These are phyloP conservation scores for Aspergillus panamensis DNA, from an alignment of 495 filamentous ascomycete species.

Conservation along the genomic window DNA sequence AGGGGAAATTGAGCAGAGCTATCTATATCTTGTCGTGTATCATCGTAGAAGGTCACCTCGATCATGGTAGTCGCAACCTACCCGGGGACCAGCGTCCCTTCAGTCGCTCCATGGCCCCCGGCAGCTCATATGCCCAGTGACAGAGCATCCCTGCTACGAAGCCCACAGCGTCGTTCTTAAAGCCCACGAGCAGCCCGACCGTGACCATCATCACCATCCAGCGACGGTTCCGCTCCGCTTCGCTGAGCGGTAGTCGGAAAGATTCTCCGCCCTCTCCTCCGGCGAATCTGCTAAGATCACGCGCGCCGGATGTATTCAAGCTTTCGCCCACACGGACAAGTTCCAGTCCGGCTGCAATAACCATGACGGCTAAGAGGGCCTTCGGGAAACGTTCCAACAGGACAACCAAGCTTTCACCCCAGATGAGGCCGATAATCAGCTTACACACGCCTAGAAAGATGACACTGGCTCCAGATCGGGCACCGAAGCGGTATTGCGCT, in stretches of 20 bases:
- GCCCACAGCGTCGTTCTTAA: constrained; percentile 82
- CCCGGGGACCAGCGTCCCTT: constrained; percentile 32
- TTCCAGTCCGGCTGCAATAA: constrained; percentile 83
- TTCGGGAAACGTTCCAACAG: constrained; percentile 68
- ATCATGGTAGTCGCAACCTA: constrained; percentile 29
- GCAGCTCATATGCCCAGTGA: constrained; percentile 52
- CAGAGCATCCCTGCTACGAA: constrained; percentile 78
- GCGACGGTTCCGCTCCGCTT: constrained; percentile 61
- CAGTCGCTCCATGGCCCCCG: constrained; percentile 28
- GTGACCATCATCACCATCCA: constrained; percentile 90
- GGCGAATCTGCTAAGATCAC: constrained; percentile 49
- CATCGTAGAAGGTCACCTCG: neutral
- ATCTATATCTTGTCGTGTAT: no score
- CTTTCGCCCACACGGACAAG: constrained; percentile 78
- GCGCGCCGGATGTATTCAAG: constrained; percentile 64
- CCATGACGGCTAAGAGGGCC: constrained; percentile 77
- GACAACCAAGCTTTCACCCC: constrained; percentile 64
- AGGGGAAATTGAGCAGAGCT: no score
- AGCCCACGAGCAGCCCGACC: constrained; percentile 74
- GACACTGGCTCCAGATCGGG: constrained; percentile 78
- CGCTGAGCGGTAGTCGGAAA: constrained; percentile 42
- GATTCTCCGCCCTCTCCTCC: constrained; percentile 29
- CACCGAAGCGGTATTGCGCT: constrained; percentile 85
- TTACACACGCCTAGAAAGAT: constrained; percentile 77
- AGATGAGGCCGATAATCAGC: constrained; percentile 67